phyloP scores from a whole-genome alignment of 1,284 basidiomycete species.

The Dichomitus squalens region DNA sequence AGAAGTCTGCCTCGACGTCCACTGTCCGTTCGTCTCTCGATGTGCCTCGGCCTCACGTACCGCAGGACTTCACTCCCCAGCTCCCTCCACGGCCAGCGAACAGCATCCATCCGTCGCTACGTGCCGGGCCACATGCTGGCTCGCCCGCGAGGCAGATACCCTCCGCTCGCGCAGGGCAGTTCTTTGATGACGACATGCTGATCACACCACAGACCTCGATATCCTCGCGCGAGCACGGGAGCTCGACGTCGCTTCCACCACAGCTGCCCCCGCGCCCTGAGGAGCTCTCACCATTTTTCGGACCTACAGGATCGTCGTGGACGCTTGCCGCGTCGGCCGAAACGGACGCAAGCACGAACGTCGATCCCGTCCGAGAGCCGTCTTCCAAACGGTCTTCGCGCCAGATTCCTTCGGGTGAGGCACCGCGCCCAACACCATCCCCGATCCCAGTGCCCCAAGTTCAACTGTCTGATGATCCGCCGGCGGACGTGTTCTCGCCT shows the following conservation, averaged over 20 bases:
- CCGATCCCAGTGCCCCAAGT: not conserved
- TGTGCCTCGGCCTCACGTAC: slow-evolving; percentile 21
- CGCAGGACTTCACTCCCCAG: slow-evolving; percentile 73
- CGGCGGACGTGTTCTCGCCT: slow-evolving; percentile 1
- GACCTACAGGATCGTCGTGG: not conserved
- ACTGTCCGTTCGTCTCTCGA: slow-evolving; percentile 18
- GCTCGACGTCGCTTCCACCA: slow-evolving; percentile 4
- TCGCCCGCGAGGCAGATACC: slow-evolving; percentile 27
- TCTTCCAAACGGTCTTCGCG: slow-evolving; percentile 20
- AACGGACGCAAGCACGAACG: not conserved
- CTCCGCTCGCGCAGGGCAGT: slow-evolving; percentile 21
- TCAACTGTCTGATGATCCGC: not conserved
- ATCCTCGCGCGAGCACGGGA: slow-evolving; percentile 11
- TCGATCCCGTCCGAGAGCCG: slow-evolving; percentile 8
- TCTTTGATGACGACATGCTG: slow-evolving; percentile 28
- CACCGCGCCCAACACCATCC: not conserved
- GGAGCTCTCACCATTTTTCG: not conserved
- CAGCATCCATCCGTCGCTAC: slow-evolving; percentile 77
- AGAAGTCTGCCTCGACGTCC: slow-evolving; percentile 6
- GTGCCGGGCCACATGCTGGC: slow-evolving; percentile 37
- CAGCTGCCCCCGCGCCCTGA: slow-evolving; percentile 7
- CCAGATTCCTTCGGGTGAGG: not conserved
- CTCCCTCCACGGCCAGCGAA: slow-evolving; percentile 67
- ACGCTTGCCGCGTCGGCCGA: not conserved
- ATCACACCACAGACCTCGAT: slow-evolving; percentile 14